Percentiles rank a stretch among this genome's conserved stretches.
phyloP scores from a whole-genome alignment of 345 rosid species.

The Durio zibethinus region DNA sequence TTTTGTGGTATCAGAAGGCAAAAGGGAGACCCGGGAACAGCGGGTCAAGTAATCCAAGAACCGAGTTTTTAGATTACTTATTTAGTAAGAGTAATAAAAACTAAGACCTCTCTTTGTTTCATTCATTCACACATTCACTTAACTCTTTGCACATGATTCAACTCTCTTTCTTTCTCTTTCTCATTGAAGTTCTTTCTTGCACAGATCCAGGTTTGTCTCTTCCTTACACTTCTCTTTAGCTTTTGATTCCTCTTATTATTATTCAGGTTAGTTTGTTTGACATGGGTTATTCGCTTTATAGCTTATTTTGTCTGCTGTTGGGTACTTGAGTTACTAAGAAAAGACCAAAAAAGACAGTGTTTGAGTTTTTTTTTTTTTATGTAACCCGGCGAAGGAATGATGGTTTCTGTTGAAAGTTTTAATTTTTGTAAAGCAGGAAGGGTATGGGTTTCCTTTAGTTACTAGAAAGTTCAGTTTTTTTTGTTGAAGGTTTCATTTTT shows the following conservation, averaged over 20 bases:
- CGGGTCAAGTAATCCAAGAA: slow-evolving; percentile 11
- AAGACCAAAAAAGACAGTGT: not conserved
- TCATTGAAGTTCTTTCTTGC: not conserved
- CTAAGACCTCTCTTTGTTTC: not conserved
- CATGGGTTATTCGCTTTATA: not conserved
- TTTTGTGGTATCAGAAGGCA: too few relatives aligned
- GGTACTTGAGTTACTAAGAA: slow-evolving; percentile 1
- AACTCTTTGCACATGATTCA: not conserved
- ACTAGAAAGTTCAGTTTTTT: not conserved
- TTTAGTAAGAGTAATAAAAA: not conserved
- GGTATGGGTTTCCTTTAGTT: not conserved
- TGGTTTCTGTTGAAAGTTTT: not conserved
- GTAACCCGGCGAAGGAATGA: not conserved
- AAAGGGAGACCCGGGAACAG: not conserved
- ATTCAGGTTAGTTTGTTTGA: slow-evolving; percentile 5
- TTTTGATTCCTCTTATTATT: not conserved
- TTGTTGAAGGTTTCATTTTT: not conserved
- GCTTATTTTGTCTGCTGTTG: slow-evolving; percentile 17
- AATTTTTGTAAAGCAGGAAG: not conserved
- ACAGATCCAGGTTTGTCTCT: slow-evolving; percentile 60
- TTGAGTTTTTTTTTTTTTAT: slow-evolving; percentile 12
- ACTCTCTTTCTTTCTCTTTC: not conserved
- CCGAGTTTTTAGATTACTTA: not conserved
- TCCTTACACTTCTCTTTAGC: slow-evolving; percentile 6
- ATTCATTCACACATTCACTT: not conserved